Conservation (phyloP, 1,139 yeast genomes). For the Ogataea hybrid region DNA sequence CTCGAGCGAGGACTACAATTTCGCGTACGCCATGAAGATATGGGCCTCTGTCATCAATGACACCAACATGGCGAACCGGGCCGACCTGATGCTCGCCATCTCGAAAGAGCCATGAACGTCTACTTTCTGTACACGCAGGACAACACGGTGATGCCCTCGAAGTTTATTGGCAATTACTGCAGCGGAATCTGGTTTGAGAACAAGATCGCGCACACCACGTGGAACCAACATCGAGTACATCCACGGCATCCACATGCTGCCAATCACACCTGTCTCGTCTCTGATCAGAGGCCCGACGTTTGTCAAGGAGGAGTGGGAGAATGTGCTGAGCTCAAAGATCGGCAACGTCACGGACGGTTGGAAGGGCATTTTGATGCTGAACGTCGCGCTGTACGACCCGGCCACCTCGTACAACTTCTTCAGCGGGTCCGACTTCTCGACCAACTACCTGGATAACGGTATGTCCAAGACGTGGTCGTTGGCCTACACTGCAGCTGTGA, state of each 20-base stretch:
- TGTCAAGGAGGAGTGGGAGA: constrained; percentile 76
- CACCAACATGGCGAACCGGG: constrained; percentile 51
- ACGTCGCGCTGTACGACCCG: constrained; percentile 76
- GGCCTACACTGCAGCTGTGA: constrained; percentile 47
- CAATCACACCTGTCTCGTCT: constrained; percentile 80
- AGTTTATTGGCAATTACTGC: constrained; percentile 57
- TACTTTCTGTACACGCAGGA: constrained; percentile 54
- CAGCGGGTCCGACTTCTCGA: constrained; percentile 33
- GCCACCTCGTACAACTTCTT: constrained; percentile 63
- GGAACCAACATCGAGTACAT: constrained; percentile 72
- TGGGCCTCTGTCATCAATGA: constrained; percentile 63
- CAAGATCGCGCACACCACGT: constrained; percentile 81
- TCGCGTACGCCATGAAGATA: constrained; percentile 62
- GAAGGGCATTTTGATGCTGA: constrained; percentile 76
- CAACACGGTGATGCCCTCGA: constrained; percentile 50
- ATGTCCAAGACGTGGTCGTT: constrained; percentile 60
- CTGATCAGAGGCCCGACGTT: constrained; percentile 65
- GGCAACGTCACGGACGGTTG: constrained; percentile 65
- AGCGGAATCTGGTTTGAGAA: constrained; percentile 77
- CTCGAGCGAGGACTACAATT: constrained; percentile 69
- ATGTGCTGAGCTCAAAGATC: constrained; percentile 43
- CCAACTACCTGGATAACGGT: constrained; percentile 51
- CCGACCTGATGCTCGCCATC: constrained; percentile 59
- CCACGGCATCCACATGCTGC: constrained; percentile 91
- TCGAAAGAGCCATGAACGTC: constrained; percentile 51